These are phyloP conservation scores for Fusarium concolor DNA, from an alignment of 2,329 filamentous ascomycete genomes.

Conservation along the genomic window DNA sequence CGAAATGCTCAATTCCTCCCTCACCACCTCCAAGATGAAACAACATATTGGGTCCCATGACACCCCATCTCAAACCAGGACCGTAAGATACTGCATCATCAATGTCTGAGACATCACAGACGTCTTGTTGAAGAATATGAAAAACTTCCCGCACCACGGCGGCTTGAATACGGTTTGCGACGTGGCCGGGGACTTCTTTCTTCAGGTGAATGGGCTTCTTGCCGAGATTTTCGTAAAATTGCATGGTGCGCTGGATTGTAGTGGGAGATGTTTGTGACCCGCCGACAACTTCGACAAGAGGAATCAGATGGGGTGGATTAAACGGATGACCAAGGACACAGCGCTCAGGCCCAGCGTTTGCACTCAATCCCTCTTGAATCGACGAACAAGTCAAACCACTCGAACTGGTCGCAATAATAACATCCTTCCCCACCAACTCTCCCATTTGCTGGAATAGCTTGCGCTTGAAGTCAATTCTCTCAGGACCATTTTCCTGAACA, in stretches of 20 bases:
- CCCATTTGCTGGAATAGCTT: slow-evolving; percentile 24
- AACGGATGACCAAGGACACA: slow-evolving; percentile 24
- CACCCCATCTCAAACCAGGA: slow-evolving; percentile 16
- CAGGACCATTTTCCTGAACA: slow-evolving; percentile 19
- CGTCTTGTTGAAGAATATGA: slow-evolving; percentile 10
- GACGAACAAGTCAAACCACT: slow-evolving; percentile 21
- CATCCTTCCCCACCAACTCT: background rate
- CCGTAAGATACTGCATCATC: slow-evolving; percentile 27
- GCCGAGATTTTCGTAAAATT: slow-evolving; percentile 4
- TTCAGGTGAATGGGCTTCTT: slow-evolving; percentile 21
- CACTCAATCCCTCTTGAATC: slow-evolving; percentile 17
- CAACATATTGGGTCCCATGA: slow-evolving; percentile 21
- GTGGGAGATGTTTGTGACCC: background rate
- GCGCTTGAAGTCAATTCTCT: slow-evolving; percentile 10
- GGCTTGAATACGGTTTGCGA: slow-evolving; percentile 28
- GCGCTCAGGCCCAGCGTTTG: background rate
- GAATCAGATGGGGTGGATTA: slow-evolving; percentile 21
- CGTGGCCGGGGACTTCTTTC: slow-evolving; percentile 21
- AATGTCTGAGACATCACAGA: slow-evolving; percentile 17
- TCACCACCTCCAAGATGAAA: slow-evolving; percentile 28
- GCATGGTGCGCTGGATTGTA: background rate
- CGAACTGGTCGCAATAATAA: slow-evolving; percentile 19
- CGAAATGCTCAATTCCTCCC: slow-evolving; percentile 27
- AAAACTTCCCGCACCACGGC: slow-evolving; percentile 27
- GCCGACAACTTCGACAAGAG: slow-evolving; percentile 23